Evolutionary conservation across 2,329 filamentous ascomycete species (phyloP).

Genomic region (Paecilomyces sp.): DNA sequence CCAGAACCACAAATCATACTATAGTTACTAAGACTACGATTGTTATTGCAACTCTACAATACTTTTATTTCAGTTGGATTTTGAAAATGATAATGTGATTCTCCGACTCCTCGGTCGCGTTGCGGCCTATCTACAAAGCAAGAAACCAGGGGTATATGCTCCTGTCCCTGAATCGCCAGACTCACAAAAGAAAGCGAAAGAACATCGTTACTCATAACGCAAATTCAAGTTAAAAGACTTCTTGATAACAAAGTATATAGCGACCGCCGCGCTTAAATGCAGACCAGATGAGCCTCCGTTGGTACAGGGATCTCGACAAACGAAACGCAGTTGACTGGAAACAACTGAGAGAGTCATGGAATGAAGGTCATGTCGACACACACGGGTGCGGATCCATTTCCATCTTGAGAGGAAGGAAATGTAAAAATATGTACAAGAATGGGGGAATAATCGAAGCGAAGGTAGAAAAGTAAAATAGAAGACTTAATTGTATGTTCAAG

Average conservation of each 20-base stretch:
- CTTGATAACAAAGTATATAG: slow-evolving; percentile 13
- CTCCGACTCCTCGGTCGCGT: background rate
- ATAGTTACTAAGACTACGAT: no score
- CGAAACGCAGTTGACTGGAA: slow-evolving; percentile 9
- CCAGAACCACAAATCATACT: no score
- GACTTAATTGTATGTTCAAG: slow-evolving; percentile 2
- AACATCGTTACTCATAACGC: background rate
- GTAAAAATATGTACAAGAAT: slow-evolving; percentile 20
- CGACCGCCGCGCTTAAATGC: slow-evolving; percentile 19
- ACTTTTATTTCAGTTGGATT: no score
- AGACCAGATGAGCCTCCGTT: slow-evolving; percentile 15
- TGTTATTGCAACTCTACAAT: no score
- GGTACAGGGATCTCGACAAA: slow-evolving; percentile 8
- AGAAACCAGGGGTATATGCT: slow-evolving; percentile 3
- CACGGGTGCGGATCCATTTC: background rate
- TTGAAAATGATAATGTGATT: no score
- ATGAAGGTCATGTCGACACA: background rate
- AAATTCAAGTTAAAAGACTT: slow-evolving; percentile 8
- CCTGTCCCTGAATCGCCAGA: background rate
- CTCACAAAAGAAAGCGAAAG: background rate
- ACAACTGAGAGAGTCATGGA: background rate
- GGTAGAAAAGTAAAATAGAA: background rate
- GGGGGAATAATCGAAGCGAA: background rate
- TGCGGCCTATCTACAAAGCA: slow-evolving; percentile 1
- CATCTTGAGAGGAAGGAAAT: background rate